A percentile compares a stretch with the other conserved stretches of the same genome.
These are phyloP conservation scores for Neonothopanus nambi DNA, from an alignment of 1,284 basidiomycete species.

Conservation along the genomic window DNA sequence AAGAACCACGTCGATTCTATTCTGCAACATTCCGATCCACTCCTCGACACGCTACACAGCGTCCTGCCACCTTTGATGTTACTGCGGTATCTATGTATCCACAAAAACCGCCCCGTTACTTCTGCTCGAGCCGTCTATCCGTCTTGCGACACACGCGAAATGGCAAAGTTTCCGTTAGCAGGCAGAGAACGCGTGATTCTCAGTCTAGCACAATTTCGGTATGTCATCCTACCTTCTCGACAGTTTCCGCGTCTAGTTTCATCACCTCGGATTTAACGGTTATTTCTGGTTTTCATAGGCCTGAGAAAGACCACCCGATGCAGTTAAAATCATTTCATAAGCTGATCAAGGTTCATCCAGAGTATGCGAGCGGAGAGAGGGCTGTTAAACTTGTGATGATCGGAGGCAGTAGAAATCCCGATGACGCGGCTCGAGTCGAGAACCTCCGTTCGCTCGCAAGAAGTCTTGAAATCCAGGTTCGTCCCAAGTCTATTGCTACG, in stretches of 20 bases:
- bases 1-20: constrained; percentile 80
- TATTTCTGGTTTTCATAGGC: constrained; percentile 55
- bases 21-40: constrained; percentile 52
- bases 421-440: constrained; percentile 73
- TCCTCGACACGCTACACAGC: constrained; percentile 46
- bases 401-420: constrained; percentile 81
- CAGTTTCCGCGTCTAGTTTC: too few species aligned
- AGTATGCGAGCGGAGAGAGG: constrained; percentile 38
- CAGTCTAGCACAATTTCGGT: constrained; percentile 93
- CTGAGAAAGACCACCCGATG: constrained; percentile 91
- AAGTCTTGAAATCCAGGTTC: constrained; percentile 63
- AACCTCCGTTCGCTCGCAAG: constrained; percentile 58
- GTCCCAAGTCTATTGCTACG: too few species aligned
- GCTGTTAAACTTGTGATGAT: constrained; percentile 69
- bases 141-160: constrained; percentile 85
- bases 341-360: constrained; percentile 62
- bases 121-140: constrained; percentile 75
- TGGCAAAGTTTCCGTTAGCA: constrained; percentile 65
- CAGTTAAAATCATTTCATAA: constrained; percentile 76
- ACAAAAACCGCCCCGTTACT: neutral
- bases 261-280: too few species aligned
- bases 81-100: constrained; percentile 25
- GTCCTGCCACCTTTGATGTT: constrained; percentile 29
- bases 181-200: constrained; percentile 69
- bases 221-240: too few species aligned